These are phyloP conservation scores for Saraca asoca DNA, from an alignment of 331 rosid species.

Conservation along the genomic window DNA sequence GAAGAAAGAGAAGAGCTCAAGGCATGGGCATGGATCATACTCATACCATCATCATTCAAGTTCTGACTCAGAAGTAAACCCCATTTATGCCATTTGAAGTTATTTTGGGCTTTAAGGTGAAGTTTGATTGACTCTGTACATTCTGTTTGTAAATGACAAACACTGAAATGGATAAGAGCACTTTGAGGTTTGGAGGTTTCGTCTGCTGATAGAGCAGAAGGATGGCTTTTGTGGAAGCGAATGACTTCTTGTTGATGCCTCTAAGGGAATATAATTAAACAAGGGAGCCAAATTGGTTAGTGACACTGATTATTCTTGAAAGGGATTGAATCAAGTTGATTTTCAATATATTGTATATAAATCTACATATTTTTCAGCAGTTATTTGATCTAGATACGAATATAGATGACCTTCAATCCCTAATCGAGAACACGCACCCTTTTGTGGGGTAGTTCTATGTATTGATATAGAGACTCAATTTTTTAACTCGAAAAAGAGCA, in stretches of 20 bases:
- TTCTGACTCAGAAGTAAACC: slow-evolving; percentile 51
- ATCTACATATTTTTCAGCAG: background rate
- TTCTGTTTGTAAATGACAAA: background rate
- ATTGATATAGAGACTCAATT: background rate
- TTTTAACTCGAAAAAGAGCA: background rate
- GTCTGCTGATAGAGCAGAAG: background rate
- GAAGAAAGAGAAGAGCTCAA: slow-evolving; percentile 41
- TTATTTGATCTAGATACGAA: background rate
- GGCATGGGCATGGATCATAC: slow-evolving; percentile 12
- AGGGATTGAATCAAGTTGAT: too few relatives aligned
- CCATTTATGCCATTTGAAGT: slow-evolving; percentile 54
- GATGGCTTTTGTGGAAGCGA: background rate
- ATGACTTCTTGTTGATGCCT: slow-evolving; percentile 5
- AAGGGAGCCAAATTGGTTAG: slow-evolving; percentile 16
- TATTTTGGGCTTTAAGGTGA: background rate
- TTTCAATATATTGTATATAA: too few relatives aligned
- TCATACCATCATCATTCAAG: slow-evolving; percentile 33
- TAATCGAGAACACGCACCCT: background rate
- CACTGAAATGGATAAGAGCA: background rate
- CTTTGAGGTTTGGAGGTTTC: slow-evolving; percentile 7
- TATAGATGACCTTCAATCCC: background rate
- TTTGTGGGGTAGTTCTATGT: background rate
- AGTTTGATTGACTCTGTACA: slow-evolving; percentile 3
- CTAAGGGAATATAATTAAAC: slow-evolving; percentile 1
- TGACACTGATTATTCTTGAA: background rate